Conservation (phyloP, 2,329 filamentous ascomycete species). For the Colletotrichum destructivum region DNA sequence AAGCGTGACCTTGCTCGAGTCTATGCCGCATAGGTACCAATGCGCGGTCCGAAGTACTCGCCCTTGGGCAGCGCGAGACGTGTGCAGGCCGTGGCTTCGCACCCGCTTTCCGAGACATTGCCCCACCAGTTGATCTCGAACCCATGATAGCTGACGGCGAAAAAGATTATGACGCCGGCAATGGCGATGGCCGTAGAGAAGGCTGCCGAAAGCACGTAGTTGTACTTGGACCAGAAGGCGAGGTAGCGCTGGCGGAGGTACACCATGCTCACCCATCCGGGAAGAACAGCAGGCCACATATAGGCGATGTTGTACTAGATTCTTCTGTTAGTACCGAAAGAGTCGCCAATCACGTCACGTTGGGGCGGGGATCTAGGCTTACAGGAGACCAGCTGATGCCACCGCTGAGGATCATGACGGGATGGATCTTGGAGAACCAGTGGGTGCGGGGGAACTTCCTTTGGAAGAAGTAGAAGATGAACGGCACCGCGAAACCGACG, state of each 20-base stretch:
- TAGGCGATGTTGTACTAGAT: slow-evolving; percentile 58
- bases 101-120: slow-evolving; percentile 42
- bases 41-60: slow-evolving; percentile 29
- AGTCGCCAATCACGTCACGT: too few relatives aligned
- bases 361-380: background rate
- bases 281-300: slow-evolving; percentile 59
- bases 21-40: slow-evolving; percentile 20
- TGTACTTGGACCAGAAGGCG: slow-evolving; percentile 57
- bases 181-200: slow-evolving; percentile 51
- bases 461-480: slow-evolving; percentile 52
- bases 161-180: slow-evolving; percentile 51
- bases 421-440: slow-evolving; percentile 57
- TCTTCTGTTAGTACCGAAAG: background rate
- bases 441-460: slow-evolving; percentile 51
- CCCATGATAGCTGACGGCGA: slow-evolving; percentile 47
- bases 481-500: slow-evolving; percentile 52
- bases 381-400: slow-evolving; percentile 52
- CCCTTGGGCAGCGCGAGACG: slow-evolving; percentile 23
- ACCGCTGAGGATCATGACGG: slow-evolving; percentile 56
- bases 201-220: slow-evolving; percentile 52
- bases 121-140: slow-evolving; percentile 50
- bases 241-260: slow-evolving; percentile 56
- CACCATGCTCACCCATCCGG: slow-evolving; percentile 59
- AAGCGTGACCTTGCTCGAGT: too few relatives aligned
- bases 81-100: slow-evolving; percentile 30